phyloP scores from a whole-genome alignment of 1,284 basidiomycete species.

The Moesziomyces antarcticus region DNA sequence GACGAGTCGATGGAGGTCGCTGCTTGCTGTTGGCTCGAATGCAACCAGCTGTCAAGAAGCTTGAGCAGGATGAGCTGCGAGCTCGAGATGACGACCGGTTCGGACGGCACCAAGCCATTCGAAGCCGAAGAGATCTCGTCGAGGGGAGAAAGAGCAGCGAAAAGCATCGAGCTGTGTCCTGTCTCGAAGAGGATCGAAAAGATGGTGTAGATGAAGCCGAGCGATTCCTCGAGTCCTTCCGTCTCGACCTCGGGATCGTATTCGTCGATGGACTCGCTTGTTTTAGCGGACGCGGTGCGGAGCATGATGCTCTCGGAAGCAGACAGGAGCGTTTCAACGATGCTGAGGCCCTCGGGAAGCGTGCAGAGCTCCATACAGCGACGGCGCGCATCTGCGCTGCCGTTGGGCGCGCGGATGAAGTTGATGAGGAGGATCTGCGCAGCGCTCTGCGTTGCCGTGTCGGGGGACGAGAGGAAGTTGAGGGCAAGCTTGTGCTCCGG shows the following conservation, averaged over 20 bases:
- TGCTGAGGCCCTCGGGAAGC: slow-evolving; percentile 7
- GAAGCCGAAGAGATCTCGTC: slow-evolving; percentile 13
- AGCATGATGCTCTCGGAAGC: slow-evolving; percentile 43
- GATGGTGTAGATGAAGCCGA: slow-evolving; percentile 46
- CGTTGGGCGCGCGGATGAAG: slow-evolving; percentile 8
- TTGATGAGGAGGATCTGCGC: slow-evolving; percentile 46
- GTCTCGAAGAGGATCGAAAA: slow-evolving; percentile 41
- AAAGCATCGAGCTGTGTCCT: slow-evolving; percentile 23
- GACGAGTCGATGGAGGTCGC: not conserved
- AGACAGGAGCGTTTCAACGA: slow-evolving; percentile 27
- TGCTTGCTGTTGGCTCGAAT: slow-evolving; percentile 18
- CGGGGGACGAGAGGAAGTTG: slow-evolving; percentile 36
- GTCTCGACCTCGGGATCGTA: slow-evolving; percentile 22
- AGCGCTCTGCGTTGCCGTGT: slow-evolving; percentile 36
- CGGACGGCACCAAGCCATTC: not conserved
- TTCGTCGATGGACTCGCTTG: not conserved
- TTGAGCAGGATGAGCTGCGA: slow-evolving; percentile 52
- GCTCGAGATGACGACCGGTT: slow-evolving; percentile 28
- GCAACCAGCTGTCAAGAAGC: slow-evolving; percentile 49
- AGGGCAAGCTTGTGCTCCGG: slow-evolving; percentile 20
- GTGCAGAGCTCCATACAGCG: slow-evolving; percentile 32
- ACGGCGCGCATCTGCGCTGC: not conserved
- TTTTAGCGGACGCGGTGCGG: slow-evolving; percentile 8
- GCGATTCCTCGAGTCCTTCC: slow-evolving; percentile 31
- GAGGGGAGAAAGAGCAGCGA: slow-evolving; percentile 21